Percentiles rank a stretch among this genome's conserved stretches.
Conservation (phyloP, 257 asterid genomes). For the Capsicum chinense region DNA sequence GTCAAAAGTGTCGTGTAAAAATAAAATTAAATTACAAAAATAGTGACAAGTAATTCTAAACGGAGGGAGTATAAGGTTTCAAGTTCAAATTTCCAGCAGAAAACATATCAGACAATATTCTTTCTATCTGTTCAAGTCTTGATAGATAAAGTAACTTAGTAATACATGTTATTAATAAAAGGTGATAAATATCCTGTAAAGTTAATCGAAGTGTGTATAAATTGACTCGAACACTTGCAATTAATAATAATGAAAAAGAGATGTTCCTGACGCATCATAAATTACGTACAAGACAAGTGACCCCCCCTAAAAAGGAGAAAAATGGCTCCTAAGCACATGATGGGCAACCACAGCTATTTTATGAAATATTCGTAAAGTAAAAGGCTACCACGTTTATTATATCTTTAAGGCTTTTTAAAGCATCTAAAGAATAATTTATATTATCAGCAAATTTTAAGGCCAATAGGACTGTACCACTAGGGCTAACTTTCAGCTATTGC, state of each 20-base stretch:
- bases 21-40: too few species aligned
- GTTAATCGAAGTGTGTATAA: neutral
- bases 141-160: too few species aligned
- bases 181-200: too few species aligned
- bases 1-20: too few species aligned
- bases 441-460: neutral
- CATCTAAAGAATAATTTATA: neutral
- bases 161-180: too few species aligned
- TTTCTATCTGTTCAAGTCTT: too few species aligned
- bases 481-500: neutral
- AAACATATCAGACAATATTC: neutral
- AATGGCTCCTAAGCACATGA: neutral
- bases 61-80: too few species aligned
- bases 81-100: neutral
- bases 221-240: neutral
- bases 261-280: neutral
- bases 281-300: conserved; percentile 6
- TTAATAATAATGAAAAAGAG: neutral
- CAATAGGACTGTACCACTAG: neutral
- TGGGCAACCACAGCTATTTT: conserved; percentile 23
- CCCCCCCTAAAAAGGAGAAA: neutral
- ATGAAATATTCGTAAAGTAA: conserved; percentile 23
- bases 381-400: conserved; percentile 28
- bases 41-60: too few species aligned
- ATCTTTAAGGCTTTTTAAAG: conserved; percentile 5